These are phyloP conservation scores for Juglanconis oblonga DNA, from an alignment of 2,329 filamentous ascomycete species.

Conservation along the genomic window DNA sequence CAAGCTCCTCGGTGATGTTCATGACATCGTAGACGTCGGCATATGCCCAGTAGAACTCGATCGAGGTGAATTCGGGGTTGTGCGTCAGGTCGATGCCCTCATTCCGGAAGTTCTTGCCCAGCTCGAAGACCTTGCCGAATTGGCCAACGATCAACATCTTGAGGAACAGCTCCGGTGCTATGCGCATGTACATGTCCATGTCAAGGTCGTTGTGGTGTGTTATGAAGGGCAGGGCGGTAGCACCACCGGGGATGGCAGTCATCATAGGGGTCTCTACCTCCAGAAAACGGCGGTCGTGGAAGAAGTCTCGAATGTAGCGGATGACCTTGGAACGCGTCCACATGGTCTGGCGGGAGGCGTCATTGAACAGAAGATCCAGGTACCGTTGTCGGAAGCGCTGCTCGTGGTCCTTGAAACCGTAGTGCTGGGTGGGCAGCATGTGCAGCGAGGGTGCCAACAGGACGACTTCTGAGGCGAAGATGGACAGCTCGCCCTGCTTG, in stretches of 20 bases:
- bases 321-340: slow-evolving; percentile 84
- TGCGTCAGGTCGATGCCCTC: slow-evolving; percentile 89
- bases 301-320: slow-evolving; percentile 82
- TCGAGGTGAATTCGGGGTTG: slow-evolving; percentile 97
- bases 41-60: slow-evolving; percentile 96
- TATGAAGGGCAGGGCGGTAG: slow-evolving; percentile 90
- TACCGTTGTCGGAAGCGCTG: slow-evolving; percentile 90
- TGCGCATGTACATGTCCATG: slow-evolving; percentile 91
- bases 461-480: slow-evolving; percentile 83
- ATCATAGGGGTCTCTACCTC: slow-evolving; percentile 98
- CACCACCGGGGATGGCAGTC: slow-evolving; percentile 91
- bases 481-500: slow-evolving; percentile 85
- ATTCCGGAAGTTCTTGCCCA: slow-evolving; percentile 94
- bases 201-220: slow-evolving; percentile 96
- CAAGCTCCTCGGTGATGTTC: slow-evolving; percentile 87
- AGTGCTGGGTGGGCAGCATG: slow-evolving; percentile 84
- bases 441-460: slow-evolving; percentile 90
- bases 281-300: slow-evolving; percentile 83
- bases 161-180: slow-evolving; percentile 92
- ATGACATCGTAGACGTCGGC: slow-evolving; percentile 89
- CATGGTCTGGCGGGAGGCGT: slow-evolving; percentile 78
- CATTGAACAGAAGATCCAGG: slow-evolving; percentile 96
- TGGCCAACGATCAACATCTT: slow-evolving; percentile 96
- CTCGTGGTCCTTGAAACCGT: slow-evolving; percentile 93
- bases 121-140: slow-evolving; percentile 90